Conservation (phyloP, 208 protist species). For the Strigomonas galati region DNA sequence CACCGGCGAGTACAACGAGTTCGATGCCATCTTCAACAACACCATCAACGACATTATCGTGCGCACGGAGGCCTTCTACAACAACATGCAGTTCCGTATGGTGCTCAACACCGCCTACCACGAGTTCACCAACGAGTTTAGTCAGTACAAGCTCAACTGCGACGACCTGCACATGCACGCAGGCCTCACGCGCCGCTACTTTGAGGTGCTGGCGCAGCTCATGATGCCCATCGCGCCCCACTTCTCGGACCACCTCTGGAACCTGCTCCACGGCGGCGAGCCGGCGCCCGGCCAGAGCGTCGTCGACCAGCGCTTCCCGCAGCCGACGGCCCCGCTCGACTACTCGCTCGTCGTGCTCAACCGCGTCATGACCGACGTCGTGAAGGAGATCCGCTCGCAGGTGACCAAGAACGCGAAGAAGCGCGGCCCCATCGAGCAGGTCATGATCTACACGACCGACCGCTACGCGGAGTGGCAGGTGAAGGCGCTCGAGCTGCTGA, state of each 20-base stretch:
- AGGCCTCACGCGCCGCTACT: slow-evolving; percentile 83
- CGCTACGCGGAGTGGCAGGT: slow-evolving; percentile 75
- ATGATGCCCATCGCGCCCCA: slow-evolving; percentile 97
- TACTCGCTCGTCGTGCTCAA: slow-evolving; percentile 66
- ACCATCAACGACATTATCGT: slow-evolving; percentile 90
- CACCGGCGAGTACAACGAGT: slow-evolving; percentile 54
- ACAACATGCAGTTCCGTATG: slow-evolving; percentile 94
- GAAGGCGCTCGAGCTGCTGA: slow-evolving; percentile 67
- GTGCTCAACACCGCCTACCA: slow-evolving; percentile 95
- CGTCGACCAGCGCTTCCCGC: slow-evolving; percentile 57
- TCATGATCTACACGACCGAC: slow-evolving; percentile 70
- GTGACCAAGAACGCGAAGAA: slow-evolving; percentile 80
- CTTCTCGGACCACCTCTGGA: slow-evolving; percentile 96
- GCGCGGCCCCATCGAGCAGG: slow-evolving; percentile 51
- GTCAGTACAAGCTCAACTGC: slow-evolving; percentile 91
- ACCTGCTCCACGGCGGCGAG: slow-evolving; percentile 59
- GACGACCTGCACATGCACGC: slow-evolving; percentile 66
- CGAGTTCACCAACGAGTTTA: slow-evolving; percentile 91
- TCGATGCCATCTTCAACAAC: slow-evolving; percentile 94
- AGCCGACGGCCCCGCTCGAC: slow-evolving; percentile 62
- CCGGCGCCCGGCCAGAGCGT: slow-evolving; percentile 33
- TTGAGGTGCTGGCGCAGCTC: slow-evolving; percentile 92
- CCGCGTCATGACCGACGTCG: slow-evolving; percentile 76
- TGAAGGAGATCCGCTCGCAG: slow-evolving; percentile 87
- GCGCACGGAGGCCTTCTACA: slow-evolving; percentile 86